Conservation (phyloP, 257 asterid species). For the Agastache rugosa region DNA sequence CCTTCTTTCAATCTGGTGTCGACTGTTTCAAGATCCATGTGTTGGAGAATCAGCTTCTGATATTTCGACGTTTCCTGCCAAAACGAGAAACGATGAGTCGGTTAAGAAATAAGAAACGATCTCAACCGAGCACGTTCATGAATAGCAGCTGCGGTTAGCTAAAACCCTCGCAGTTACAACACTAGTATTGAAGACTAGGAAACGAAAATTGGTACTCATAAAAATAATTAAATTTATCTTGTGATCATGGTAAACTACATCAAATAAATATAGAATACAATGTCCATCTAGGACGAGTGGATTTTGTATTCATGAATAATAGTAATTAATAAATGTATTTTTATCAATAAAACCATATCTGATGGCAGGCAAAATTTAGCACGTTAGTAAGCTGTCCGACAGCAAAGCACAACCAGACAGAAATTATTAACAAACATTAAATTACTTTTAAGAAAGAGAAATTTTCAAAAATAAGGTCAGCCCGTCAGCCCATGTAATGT, state of each 20-base stretch:
- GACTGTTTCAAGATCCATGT: constrained; percentile 56
- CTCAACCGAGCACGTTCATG: neutral
- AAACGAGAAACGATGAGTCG: neutral
- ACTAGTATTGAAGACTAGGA: too few species aligned
- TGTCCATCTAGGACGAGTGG: too few species aligned
- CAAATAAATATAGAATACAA: too few species aligned
- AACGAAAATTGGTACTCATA: too few species aligned
- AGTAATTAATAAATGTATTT: neutral
- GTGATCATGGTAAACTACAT: too few species aligned
- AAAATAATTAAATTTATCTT: too few species aligned
- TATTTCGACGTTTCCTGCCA: constrained; percentile 58
- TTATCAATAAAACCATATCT: neutral
- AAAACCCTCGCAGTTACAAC: too few species aligned
- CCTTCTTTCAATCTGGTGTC: constrained; percentile 64
- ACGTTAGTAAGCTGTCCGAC: constrained; percentile 29
- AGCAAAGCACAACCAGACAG: constrained; percentile 34
- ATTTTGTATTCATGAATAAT: neutral
- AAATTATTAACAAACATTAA: constrained; percentile 20
- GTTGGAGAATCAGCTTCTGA: constrained; percentile 56
- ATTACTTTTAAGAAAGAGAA: neutral
- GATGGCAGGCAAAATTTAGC: constrained; percentile 12
- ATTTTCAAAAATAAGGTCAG: neutral
- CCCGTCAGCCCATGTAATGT: too few species aligned
- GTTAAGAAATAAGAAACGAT: neutral
- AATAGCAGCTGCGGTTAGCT: neutral